Conservation (phyloP, 306 rosid genomes). For the Vigna unguiculata region DNA sequence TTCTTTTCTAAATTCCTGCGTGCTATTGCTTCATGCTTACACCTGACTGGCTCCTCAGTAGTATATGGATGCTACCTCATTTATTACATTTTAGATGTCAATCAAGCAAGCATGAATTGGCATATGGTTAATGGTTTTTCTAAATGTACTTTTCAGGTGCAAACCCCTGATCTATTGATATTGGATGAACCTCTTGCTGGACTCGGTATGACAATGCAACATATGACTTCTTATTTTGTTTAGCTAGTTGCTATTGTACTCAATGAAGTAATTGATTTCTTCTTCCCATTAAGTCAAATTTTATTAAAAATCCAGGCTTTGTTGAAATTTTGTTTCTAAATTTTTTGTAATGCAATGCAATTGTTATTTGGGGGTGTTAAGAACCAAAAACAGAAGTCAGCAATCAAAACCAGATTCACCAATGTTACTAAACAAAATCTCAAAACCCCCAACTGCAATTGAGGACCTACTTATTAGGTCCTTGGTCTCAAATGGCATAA, state of each 20-base stretch:
- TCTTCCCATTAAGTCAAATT: constrained; percentile 5
- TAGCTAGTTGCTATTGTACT: constrained; percentile 31
- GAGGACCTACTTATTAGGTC: no score
- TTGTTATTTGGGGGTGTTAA: neutral
- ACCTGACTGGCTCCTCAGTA: constrained; percentile 28
- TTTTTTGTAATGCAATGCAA: neutral
- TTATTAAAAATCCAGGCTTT: constrained; percentile 25
- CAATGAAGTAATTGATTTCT: constrained; percentile 29
- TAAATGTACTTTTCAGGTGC: constrained; percentile 68
- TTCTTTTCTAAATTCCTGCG: neutral
- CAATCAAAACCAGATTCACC: no score
- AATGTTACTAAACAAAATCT: no score
- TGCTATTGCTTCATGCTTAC: constrained; percentile 40
- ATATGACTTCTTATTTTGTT: constrained; percentile 32
- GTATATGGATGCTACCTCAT: constrained; percentile 7
- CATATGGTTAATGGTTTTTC: constrained; percentile 32
- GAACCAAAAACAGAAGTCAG: no score
- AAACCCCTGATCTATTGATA: constrained; percentile 86
- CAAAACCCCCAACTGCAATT: no score
- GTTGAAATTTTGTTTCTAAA: constrained; percentile 1
- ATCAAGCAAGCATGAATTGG: constrained; percentile 34
- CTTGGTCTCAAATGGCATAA: no score
- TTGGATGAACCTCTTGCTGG: constrained; percentile 98
- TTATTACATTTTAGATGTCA: constrained; percentile 28
- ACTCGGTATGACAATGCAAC: constrained; percentile 71